Evolutionary conservation across 2,329 filamentous ascomycete genomes (phyloP).

Genomic region (Xylariaceae sp.): DNA sequence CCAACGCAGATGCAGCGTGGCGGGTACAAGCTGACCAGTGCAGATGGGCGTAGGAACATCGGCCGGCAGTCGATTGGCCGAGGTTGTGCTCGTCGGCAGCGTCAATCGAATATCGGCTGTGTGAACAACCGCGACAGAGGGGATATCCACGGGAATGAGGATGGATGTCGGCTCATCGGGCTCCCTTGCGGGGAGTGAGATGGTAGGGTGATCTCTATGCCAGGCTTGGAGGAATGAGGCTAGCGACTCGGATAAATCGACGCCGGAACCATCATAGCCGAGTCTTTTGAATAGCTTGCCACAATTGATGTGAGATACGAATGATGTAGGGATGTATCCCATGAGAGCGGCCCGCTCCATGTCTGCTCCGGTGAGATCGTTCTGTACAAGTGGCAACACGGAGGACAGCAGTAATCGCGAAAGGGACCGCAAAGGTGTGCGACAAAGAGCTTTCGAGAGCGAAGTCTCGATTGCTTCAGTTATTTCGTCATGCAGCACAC

Average conservation of each 20-base stretch:
- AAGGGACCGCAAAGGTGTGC: conserved; percentile 44
- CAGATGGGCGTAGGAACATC: conserved; percentile 37
- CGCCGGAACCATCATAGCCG: conserved; percentile 38
- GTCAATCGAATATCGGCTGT: conserved; percentile 67
- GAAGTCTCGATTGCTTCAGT: conserved; percentile 46
- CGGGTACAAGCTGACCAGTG: conserved; percentile 63
- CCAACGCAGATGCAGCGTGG: conserved; percentile 61
- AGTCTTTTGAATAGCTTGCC: conserved; percentile 49
- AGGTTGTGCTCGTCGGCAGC: conserved; percentile 25
- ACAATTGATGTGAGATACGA: conserved; percentile 48
- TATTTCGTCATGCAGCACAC: conserved; percentile 73
- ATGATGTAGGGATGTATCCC: conserved; percentile 48
- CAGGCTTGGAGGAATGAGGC: conserved; percentile 37
- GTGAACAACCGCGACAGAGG: conserved; percentile 77
- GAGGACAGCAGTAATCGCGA: conserved; percentile 44
- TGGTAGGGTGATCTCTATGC: conserved; percentile 34
- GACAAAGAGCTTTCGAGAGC: conserved; percentile 39
- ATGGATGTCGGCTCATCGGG: conserved; percentile 59
- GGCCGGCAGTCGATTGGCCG: conserved; percentile 26
- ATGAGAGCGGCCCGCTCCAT: conserved; percentile 57
- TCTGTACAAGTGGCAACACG: conserved; percentile 44
- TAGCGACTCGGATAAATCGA: conserved; percentile 32
- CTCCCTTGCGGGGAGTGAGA: conserved; percentile 33
- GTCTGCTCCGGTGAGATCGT: conserved; percentile 46
- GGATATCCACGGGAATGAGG: conserved; percentile 85